Base-by-base conservation (phyloP, 495 filamentous ascomycete species). In the Darksidea phi region DNA sequence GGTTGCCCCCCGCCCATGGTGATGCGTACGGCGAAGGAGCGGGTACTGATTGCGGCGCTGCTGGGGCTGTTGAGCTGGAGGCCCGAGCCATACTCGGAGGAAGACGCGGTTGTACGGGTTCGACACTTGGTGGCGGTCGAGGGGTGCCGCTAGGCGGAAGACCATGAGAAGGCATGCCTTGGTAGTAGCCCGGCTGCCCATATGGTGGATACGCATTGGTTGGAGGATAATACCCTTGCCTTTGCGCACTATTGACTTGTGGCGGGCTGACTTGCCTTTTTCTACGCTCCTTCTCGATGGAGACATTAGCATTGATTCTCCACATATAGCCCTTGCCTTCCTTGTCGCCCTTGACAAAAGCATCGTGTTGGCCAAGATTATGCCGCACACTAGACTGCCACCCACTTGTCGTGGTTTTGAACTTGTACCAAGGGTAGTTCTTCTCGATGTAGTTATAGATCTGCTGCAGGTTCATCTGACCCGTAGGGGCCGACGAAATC, bases 301-400 rank as follows among this genome's bases (percentile, higher is more conserved):
- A 64, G 0, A 71, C 59, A 12, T 58, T 60, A 15, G 57, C 63
- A 57, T 75, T 66, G 48, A 77, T 70, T 1, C 36, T 56, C 74
- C 74, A 77, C 17, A 70, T 53, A 41, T 54, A 74, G 32, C 74
- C 73, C 48, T 77, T 77, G 24, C 74, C 74, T 25, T 69, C 69
- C 51, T 70, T 73, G 34, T 94, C 88, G 41, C 90, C 88, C 70
- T 95, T 95, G 70, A 82, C 81, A 72, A 98, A 98, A 21, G 91
- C 86, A 48, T 86, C 81, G 68, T 95, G 89, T 54, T 94, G 91
- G 34, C 90, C 88, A 24, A 98, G 80, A 60, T 98, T 98, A 73
- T 98, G 94, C 4, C 94, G 87, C 20, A 98, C 91, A 75, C 91
- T 96, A 64, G 91, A 96, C 69, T 97, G 93, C 94, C 94, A 98